Percentiles rank a stretch among this genome's conserved stretches.
Conservation (phyloP, 2,329 filamentous ascomycete genomes). For the Cadophora sp. region DNA sequence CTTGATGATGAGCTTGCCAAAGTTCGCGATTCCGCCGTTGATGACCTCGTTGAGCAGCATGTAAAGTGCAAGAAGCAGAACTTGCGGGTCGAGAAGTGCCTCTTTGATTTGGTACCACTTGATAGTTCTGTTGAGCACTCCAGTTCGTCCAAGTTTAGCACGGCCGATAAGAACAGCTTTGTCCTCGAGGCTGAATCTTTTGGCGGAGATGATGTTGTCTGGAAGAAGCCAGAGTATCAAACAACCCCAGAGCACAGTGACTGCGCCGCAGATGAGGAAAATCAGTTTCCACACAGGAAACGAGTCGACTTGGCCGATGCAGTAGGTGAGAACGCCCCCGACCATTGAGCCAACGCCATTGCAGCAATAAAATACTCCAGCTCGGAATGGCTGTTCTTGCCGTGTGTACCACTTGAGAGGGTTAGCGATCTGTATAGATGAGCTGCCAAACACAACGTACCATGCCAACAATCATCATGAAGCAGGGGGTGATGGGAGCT, state of each 20-base stretch:
- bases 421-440: not conserved
- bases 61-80: constrained; percentile 54
- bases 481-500: constrained; percentile 63
- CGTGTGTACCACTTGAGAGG: constrained; percentile 57
- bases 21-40: constrained; percentile 61
- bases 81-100: constrained; percentile 52
- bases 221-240: constrained; percentile 52
- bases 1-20: constrained; percentile 62
- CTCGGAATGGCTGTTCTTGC: constrained; percentile 66
- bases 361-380: constrained; percentile 70
- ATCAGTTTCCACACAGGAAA: constrained; percentile 51
- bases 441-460: not conserved
- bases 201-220: constrained; percentile 51
- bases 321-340: constrained; percentile 66
- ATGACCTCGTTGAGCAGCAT: constrained; percentile 59
- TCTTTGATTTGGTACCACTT: constrained; percentile 57
- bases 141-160: constrained; percentile 46
- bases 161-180: constrained; percentile 52
- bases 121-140: constrained; percentile 55
- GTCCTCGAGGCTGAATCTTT: constrained; percentile 52
- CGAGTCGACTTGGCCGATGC: constrained; percentile 37
- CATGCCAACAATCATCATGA: constrained; percentile 69
- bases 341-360: constrained; percentile 62
- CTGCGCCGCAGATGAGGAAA: constrained; percentile 53
- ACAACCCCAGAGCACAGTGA: constrained; percentile 52